phyloP scores from a whole-genome alignment of 2,329 filamentous ascomycete species.

The Talaromyces marneffei region DNA sequence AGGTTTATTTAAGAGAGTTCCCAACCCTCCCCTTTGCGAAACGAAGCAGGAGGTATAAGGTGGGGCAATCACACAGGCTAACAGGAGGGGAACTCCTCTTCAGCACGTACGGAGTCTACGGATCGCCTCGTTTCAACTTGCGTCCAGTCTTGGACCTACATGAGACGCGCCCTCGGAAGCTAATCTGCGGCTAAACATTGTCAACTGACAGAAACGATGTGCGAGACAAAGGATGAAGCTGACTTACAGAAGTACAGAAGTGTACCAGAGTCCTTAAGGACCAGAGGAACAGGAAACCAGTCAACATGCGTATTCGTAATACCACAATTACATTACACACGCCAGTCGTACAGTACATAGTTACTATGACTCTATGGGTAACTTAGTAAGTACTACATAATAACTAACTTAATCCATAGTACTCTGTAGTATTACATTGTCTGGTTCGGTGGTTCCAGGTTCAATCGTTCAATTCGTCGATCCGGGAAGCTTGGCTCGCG shows the following conservation, averaged over 20 bases:
- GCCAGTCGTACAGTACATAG: too few relatives aligned
- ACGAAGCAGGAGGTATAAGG: constrained; percentile 12
- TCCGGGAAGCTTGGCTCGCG: constrained; percentile 7
- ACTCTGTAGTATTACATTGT: neutral
- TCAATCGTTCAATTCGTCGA: constrained; percentile 6
- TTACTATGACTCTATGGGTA: too few relatives aligned
- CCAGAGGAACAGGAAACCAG: neutral
- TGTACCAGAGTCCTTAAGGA: neutral
- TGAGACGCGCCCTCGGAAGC: constrained; percentile 1
- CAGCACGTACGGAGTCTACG: neutral
- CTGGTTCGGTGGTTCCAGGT: neutral
- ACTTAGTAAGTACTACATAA: too few relatives aligned
- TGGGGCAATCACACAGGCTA: constrained; percentile 14
- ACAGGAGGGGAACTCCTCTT: constrained; percentile 4
- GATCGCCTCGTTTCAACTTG: neutral
- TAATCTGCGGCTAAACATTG: neutral
- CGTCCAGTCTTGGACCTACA: neutral
- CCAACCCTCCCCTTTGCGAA: constrained; percentile 11
- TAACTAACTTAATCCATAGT: too few relatives aligned
- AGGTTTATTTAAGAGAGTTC: neutral
- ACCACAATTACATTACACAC: too few relatives aligned
- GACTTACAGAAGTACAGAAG: neutral
- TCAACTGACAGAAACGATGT: neutral
- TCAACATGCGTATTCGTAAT: neutral
- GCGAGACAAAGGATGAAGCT: neutral